phyloP scores from a whole-genome alignment of 768 basidiomycete species.

The Collybiopsis luxurians region DNA sequence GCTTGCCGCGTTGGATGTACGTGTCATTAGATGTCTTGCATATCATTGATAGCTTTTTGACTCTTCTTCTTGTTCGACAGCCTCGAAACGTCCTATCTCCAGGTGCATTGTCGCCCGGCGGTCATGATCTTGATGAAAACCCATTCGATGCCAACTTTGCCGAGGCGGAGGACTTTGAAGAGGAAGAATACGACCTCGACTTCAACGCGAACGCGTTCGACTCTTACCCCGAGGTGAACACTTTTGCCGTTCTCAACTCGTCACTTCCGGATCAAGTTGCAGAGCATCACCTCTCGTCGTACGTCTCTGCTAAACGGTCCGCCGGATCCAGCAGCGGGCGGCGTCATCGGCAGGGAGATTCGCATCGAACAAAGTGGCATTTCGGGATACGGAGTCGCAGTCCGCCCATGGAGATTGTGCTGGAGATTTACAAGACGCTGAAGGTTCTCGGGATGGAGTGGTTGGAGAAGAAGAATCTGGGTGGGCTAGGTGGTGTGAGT shows the following conservation, averaged over 20 bases:
- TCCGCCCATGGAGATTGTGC: slow-evolving; percentile 99
- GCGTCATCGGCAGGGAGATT: slow-evolving; percentile 26
- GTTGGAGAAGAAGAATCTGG: slow-evolving; percentile 85
- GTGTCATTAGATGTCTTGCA: too few relatives aligned
- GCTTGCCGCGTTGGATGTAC: slow-evolving; percentile 75
- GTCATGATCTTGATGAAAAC: slow-evolving; percentile 63
- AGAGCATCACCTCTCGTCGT: slow-evolving; percentile 70
- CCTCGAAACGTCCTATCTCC: slow-evolving; percentile 73
- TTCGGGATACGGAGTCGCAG: slow-evolving; percentile 94
- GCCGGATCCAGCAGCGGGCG: slow-evolving; percentile 22
- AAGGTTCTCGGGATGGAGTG: slow-evolving; percentile 94
- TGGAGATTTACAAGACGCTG: slow-evolving; percentile 94
- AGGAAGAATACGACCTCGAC: slow-evolving; percentile 39
- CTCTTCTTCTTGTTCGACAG: slow-evolving; percentile 30
- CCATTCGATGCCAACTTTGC: slow-evolving; percentile 78
- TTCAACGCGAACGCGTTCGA: slow-evolving; percentile 25
- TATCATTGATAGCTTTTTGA: slow-evolving; percentile 7
- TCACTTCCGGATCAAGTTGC: slow-evolving; percentile 43
- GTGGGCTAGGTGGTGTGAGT: slow-evolving; percentile 61
- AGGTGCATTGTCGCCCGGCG: slow-evolving; percentile 53
- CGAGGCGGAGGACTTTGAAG: slow-evolving; percentile 53
- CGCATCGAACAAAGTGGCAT: slow-evolving; percentile 90
- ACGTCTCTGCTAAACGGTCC: slow-evolving; percentile 54
- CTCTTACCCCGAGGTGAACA: slow-evolving; percentile 44
- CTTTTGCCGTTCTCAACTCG: slow-evolving; percentile 87